A percentile compares a stretch with the other conserved stretches of the same genome.
Conservation (phyloP, 2,329 filamentous ascomycete species). For the Cytospora mali region DNA sequence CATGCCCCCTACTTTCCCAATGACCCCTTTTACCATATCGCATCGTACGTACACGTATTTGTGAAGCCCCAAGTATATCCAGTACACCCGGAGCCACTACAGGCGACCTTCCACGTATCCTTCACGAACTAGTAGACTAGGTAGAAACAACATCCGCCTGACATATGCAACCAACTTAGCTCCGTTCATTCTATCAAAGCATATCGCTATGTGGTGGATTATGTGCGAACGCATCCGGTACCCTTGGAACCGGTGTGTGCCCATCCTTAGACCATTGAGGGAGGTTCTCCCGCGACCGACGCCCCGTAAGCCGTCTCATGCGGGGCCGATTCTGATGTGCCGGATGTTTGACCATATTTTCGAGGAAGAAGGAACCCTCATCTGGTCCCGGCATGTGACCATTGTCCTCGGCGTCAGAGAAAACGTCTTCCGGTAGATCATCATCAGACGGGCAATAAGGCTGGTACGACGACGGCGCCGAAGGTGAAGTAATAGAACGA, state of each 20-base stretch:
- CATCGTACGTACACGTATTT: conserved; percentile 11
- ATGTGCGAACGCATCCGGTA: conserved; percentile 40
- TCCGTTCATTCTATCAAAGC: conserved; percentile 31
- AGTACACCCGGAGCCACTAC: conserved; percentile 2
- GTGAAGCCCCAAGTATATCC: conserved; percentile 8
- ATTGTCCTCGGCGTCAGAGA: conserved; percentile 76
- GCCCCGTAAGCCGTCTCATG: conserved; percentile 65
- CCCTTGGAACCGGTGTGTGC: conserved; percentile 46
- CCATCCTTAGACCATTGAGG: conserved; percentile 30
- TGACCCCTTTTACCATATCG: conserved; percentile 2
- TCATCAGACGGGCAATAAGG: conserved; percentile 71
- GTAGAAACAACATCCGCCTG: neutral
- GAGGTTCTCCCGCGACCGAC: conserved; percentile 42
- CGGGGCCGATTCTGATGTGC: conserved; percentile 60
- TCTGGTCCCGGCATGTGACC: conserved; percentile 37
- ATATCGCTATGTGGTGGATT: conserved; percentile 41
- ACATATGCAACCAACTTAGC: neutral
- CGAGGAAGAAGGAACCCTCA: conserved; percentile 57
- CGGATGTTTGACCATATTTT: conserved; percentile 63
- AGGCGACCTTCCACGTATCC: neutral
- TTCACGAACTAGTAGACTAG: neutral
- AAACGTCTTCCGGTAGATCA: conserved; percentile 71
- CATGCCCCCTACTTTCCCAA: neutral
- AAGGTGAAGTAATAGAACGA: conserved; percentile 83
- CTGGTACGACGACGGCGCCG: conserved; percentile 58